Evolutionary conservation across 192 early-diverging fungal species (phyloP).

Genomic region (Coemansia biformis): DNA sequence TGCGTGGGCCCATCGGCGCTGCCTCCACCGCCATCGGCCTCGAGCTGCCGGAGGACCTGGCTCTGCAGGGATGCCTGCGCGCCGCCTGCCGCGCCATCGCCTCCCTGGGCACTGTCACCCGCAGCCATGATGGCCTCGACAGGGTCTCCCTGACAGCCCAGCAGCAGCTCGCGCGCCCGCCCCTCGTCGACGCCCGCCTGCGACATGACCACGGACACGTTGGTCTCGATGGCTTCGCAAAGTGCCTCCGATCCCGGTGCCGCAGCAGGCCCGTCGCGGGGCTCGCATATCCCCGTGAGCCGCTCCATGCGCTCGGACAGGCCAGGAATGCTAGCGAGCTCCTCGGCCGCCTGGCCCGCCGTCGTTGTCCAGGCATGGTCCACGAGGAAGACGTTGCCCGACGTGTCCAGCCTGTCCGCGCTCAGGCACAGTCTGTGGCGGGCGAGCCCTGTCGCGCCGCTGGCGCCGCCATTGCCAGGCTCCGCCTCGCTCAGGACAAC

Average conservation of each 20-base stretch:
- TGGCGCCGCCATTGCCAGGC: too few relatives aligned
- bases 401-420: constrained; percentile 21
- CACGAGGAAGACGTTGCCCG: constrained; percentile 60
- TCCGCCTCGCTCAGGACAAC: constrained; percentile 20
- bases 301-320: constrained; percentile 60
- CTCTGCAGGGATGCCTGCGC: constrained; percentile 16
- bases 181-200: constrained; percentile 55
- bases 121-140: constrained; percentile 57
- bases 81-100: background rate
- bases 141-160: constrained; percentile 51
- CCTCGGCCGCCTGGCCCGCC: constrained; percentile 48
- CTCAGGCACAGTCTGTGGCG: constrained; percentile 24
- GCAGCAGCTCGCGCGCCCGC: constrained; percentile 55
- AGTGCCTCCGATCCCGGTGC: background rate
- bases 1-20: constrained; percentile 6
- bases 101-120: background rate
- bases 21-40: too few relatives aligned
- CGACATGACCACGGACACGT: constrained; percentile 54
- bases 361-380: constrained; percentile 73
- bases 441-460: constrained; percentile 2
- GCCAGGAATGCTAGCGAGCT: constrained; percentile 52
- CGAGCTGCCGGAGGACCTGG: constrained; percentile 37
- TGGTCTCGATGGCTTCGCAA: constrained; percentile 19
- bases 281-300: constrained; percentile 56
- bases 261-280: constrained; percentile 3